Evolutionary conservation across 495 filamentous ascomycete genomes (phyloP).

Genomic region (Hypoxylon fragiforme): DNA sequence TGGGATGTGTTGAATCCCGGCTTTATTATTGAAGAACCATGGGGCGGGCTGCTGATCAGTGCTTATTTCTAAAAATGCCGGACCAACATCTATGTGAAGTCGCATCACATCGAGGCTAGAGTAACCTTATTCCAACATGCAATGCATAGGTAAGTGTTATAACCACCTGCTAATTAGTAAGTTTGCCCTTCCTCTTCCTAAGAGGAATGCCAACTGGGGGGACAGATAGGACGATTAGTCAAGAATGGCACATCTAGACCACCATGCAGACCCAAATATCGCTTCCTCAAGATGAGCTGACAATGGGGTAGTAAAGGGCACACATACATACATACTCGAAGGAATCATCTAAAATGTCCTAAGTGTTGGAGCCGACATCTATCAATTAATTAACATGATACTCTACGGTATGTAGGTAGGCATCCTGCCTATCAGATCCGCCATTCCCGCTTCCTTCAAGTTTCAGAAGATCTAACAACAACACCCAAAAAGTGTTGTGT

Average conservation of each 20-base stretch:
- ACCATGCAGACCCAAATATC: conserved; percentile 2
- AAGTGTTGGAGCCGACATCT: background rate
- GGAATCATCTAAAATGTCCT: conserved; percentile 4
- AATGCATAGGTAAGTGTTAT: background rate
- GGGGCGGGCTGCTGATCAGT: too few relatives aligned
- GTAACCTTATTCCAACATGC: conserved; percentile 19
- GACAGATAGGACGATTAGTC: conserved; percentile 9
- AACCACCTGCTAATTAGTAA: too few relatives aligned
- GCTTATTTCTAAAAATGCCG: too few relatives aligned
- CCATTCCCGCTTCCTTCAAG: conserved; percentile 18
- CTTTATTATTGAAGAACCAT: background rate
- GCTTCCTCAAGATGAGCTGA: background rate
- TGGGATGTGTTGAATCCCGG: background rate
- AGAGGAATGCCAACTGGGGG: background rate
- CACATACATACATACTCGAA: background rate
- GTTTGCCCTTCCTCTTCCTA: too few relatives aligned
- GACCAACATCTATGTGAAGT: too few relatives aligned
- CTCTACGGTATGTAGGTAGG: background rate
- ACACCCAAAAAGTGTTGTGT: background rate
- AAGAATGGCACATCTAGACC: conserved; percentile 8
- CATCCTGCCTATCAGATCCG: too few relatives aligned
- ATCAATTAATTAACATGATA: too few relatives aligned
- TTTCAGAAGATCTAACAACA: conserved; percentile 11
- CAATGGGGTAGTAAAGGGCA: background rate
- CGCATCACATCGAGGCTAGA: background rate